Percentiles rank a stretch among this genome's conserved stretches.
Evolutionary conservation across 805 yeast species (phyloP).

Genomic region (Limtongia smithiae): DNA sequence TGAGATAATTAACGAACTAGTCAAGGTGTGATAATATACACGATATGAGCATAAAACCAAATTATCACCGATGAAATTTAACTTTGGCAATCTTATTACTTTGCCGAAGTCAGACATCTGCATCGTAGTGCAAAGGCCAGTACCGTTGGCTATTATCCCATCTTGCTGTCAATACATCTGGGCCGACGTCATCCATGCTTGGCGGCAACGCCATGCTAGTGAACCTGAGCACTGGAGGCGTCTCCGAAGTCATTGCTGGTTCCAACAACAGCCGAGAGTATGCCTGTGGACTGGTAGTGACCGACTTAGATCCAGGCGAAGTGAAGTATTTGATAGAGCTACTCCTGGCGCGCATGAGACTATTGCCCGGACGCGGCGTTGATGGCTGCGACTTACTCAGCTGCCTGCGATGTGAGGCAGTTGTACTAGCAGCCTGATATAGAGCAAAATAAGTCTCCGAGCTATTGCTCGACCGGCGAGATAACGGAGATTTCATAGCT

Average conservation of each 20-base stretch:
- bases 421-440: not conserved
- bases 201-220: conserved; percentile 7
- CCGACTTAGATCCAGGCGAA: not conserved
- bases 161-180: not conserved
- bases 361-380: conserved; percentile 11
- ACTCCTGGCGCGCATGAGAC: conserved; percentile 7
- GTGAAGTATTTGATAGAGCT: not conserved
- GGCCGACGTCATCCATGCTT: conserved; percentile 10
- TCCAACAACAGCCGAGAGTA: not conserved
- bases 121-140: conserved; percentile 7
- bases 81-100: too few species aligned
- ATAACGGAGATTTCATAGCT: too few species aligned
- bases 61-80: not conserved
- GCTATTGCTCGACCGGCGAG: conserved; percentile 19
- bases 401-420: conserved; percentile 1
- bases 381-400: conserved; percentile 19
- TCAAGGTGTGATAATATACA: too few species aligned
- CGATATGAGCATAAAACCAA: too few species aligned
- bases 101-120: too few species aligned
- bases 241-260: not conserved
- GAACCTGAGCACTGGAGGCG: not conserved
- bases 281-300: not conserved
- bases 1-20: too few species aligned
- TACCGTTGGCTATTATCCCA: not conserved
- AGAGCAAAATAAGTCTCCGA: conserved; percentile 10